Evolutionary conservation across 177 flowering plant genomes (phyloP), one percentile per base, ranked within the genome.

Genomic region (Vitis hybrid): DNA sequence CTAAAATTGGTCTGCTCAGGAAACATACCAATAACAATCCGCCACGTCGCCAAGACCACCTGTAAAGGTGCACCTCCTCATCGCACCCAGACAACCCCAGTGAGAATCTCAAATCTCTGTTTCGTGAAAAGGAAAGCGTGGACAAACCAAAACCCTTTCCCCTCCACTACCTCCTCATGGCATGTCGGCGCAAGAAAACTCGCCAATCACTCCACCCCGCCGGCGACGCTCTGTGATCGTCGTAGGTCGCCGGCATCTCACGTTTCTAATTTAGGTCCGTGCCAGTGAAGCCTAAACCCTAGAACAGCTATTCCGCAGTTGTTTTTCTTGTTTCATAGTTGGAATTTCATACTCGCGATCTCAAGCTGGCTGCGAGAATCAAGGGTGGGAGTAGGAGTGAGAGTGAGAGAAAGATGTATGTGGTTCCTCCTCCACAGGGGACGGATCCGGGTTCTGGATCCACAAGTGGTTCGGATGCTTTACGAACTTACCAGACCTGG

Each of bases 401-500:
- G 50, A 59, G 76, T 11, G 60, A 49, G 65, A 22, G 52, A 53
- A 79, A 70, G 65, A 92, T 92, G 97, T 88, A 89, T 57, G 89
- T 79, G 72, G 89, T 80, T 66, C 88, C 90, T 65, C 90, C 92
- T 51, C 88, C 89, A 0, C 84, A 85, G 83, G 66, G 83, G 61
- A 78, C 95, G 55, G 89, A 80, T 74, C 76, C 70, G 69, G 75
- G 68, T 14, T 71, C 81, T 48, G 90, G 85, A 78, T 78, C 86
- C 52, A 51, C 55, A 15, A 72, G 56, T 50, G 81, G 74, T 50
- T 70, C 82, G 45, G 77, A 67, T 49, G 81, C 83, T 75, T 83
- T 82, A 26, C 79, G 82, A 81, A 79, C 81, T 80, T 91, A 86
- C 77, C 86, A 91, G 78, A 68, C 84, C 20, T 93, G 98, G 98